Evolutionary conservation across 2,329 filamentous ascomycete species (phyloP).

Genomic region (Arthrobotrys megalospora): DNA sequence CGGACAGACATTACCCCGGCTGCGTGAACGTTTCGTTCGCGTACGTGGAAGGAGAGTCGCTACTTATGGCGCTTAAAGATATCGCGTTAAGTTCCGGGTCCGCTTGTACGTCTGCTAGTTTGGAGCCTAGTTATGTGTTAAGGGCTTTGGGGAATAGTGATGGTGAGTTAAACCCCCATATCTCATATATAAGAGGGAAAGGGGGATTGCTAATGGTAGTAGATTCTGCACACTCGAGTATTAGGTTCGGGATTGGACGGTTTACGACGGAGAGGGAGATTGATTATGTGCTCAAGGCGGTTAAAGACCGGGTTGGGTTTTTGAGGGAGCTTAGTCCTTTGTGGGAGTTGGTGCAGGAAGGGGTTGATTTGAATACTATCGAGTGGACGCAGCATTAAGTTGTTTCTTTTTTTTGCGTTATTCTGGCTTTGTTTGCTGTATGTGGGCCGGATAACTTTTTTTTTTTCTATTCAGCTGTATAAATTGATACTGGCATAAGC

Average conservation of each 20-base stretch:
- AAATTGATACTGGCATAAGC: constrained; percentile 32
- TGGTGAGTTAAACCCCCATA: constrained; percentile 37
- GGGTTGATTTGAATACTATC: constrained; percentile 93
- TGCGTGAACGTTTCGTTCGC: constrained; percentile 99
- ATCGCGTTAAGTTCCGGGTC: constrained; percentile 97
- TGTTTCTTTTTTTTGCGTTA: no score
- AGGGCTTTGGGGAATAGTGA: constrained; percentile 95
- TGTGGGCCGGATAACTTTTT: background rate
- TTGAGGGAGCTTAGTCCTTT: constrained; percentile 93
- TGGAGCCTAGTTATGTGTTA: constrained; percentile 96
- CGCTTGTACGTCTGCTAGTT: constrained; percentile 94
- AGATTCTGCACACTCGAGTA: constrained; percentile 97
- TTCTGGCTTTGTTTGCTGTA: no score
- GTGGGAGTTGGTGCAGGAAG: constrained; percentile 98
- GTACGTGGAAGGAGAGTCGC: constrained; percentile 97
- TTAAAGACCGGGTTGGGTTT: constrained; percentile 90
- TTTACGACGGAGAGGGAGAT: constrained; percentile 97
- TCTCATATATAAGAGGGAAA: background rate
- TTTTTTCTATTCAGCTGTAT: constrained; percentile 37
- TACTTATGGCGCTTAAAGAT: constrained; percentile 98
- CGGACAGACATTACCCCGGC: constrained; percentile 87
- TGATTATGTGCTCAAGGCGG: constrained; percentile 96
- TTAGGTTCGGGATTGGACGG: constrained; percentile 95
- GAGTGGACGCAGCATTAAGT: constrained; percentile 94
- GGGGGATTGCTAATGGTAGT: background rate